A percentile compares a stretch with the other conserved stretches of the same genome.
phyloP scores from a whole-genome alignment of 2,329 filamentous ascomycete species.

The Colletotrichum acutatum region DNA sequence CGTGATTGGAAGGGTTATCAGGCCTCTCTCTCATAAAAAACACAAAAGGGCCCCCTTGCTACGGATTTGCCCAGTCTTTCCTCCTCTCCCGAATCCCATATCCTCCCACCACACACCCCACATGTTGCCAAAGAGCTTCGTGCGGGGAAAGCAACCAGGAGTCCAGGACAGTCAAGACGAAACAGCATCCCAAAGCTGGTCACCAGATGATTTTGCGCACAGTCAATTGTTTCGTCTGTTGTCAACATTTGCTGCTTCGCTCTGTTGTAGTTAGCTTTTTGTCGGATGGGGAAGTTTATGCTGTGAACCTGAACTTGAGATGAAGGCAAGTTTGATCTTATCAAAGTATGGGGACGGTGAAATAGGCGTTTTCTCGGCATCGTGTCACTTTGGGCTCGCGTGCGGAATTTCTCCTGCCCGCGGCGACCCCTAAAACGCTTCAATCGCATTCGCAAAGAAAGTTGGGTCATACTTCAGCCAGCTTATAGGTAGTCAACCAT shows the following conservation, averaged over 20 bases:
- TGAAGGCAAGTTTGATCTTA: background rate
- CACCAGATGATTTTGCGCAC: background rate
- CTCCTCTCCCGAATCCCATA: background rate
- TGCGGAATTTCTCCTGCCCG: background rate
- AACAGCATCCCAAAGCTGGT: background rate
- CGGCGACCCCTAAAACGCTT: background rate
- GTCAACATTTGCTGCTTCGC: background rate
- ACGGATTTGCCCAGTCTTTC: background rate
- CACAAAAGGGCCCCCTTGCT: background rate
- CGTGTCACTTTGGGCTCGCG: background rate
- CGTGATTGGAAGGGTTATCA: slow-evolving; percentile 33
- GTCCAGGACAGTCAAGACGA: background rate
- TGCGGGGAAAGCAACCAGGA: slow-evolving; percentile 26
- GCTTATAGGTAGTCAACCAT: background rate
- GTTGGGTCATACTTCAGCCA: background rate
- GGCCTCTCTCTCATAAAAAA: background rate
- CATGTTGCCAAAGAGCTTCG: slow-evolving; percentile 32
- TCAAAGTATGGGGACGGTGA: background rate
- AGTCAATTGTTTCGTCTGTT: slow-evolving; percentile 2
- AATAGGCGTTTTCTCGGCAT: background rate
- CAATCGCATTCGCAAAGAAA: background rate
- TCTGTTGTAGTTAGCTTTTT: background rate
- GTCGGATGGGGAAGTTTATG: background rate
- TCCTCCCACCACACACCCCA: slow-evolving; percentile 18
- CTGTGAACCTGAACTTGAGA: background rate